Evolutionary conservation across 2,329 filamentous ascomycete species (phyloP).

Genomic region (Nigrograna mackinnonii): DNA sequence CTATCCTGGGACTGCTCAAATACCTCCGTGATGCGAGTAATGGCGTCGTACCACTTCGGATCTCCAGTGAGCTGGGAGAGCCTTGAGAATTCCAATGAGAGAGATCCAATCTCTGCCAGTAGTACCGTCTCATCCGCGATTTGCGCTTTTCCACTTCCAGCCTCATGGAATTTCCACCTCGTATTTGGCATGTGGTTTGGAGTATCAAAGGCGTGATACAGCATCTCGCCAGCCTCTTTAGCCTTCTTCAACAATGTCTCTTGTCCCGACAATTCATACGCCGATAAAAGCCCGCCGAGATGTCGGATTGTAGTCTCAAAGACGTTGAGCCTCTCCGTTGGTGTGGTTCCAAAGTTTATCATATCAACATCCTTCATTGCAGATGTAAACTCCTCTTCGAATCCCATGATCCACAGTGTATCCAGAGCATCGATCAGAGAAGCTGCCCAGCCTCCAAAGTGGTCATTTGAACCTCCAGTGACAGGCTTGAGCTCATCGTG

Average conservation of each 20-base stretch:
- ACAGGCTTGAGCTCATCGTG: conserved; percentile 52
- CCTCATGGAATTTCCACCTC: conserved; percentile 46
- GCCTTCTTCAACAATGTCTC: conserved; percentile 75
- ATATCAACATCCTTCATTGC: conserved; percentile 47
- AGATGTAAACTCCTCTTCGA: conserved; percentile 51
- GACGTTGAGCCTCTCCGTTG: conserved; percentile 43
- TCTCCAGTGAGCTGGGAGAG: conserved; percentile 51
- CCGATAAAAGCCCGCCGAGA: conserved; percentile 80
- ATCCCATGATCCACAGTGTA: conserved; percentile 52
- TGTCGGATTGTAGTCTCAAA: conserved; percentile 71
- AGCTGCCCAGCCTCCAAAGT: conserved; percentile 53
- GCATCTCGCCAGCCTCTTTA: conserved; percentile 75
- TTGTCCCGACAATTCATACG: conserved; percentile 85
- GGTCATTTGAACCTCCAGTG: conserved; percentile 42
- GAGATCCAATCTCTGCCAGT: conserved; percentile 51
- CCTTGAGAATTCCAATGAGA: conserved; percentile 53
- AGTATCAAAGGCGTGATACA: conserved; percentile 86
- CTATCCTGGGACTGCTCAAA: conserved; percentile 47
- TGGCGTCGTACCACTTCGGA: conserved; percentile 51
- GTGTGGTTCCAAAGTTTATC: conserved; percentile 48
- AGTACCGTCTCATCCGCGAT: conserved; percentile 45
- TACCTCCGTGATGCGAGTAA: conserved; percentile 45
- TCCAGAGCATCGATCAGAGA: conserved; percentile 51
- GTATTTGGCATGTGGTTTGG: conserved; percentile 85
- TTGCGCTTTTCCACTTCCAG: conserved; percentile 41